Conservation (phyloP, 2,329 filamentous ascomycete genomes). For the Hypoxylon sp. region DNA sequence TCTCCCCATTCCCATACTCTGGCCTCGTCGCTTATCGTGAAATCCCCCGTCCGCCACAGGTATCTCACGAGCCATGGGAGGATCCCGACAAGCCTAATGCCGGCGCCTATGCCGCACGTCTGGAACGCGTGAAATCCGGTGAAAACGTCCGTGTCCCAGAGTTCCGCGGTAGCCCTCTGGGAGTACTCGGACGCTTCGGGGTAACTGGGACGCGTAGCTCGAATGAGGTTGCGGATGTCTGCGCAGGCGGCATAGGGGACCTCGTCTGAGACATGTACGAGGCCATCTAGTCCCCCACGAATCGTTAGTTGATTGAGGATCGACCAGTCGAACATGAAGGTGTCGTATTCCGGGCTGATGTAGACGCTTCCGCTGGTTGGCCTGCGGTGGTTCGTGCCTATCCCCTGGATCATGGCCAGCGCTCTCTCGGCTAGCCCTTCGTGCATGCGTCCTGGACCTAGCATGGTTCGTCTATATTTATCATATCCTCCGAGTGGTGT, state of each 20-base stretch:
- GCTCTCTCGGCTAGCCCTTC: not conserved
- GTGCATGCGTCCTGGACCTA: not conserved
- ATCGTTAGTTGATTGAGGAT: not conserved
- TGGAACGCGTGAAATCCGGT: not conserved
- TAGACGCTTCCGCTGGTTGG: not conserved
- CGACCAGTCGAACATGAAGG: conserved; percentile 4
- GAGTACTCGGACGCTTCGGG: not conserved
- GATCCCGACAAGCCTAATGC: not conserved
- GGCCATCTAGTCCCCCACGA: not conserved
- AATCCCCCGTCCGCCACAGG: not conserved
- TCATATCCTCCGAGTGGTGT: not conserved
- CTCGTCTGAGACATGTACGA: not conserved
- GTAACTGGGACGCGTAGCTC: not conserved
- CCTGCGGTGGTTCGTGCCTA: too few species aligned
- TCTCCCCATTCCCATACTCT: not conserved
- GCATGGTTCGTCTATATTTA: not conserved
- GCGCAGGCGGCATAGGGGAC: conserved; percentile 1
- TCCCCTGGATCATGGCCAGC: too few species aligned
- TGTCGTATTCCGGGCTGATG: conserved; percentile 14
- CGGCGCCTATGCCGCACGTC: not conserved
- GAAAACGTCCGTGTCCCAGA: not conserved
- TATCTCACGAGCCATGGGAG: not conserved
- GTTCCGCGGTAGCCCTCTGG: not conserved
- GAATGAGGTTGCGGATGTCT: conserved; percentile 2
- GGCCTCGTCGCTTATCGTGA: not conserved